Evolutionary conservation across 2,329 filamentous ascomycete species (phyloP).

Genomic region (Graphilbum sp.): DNA sequence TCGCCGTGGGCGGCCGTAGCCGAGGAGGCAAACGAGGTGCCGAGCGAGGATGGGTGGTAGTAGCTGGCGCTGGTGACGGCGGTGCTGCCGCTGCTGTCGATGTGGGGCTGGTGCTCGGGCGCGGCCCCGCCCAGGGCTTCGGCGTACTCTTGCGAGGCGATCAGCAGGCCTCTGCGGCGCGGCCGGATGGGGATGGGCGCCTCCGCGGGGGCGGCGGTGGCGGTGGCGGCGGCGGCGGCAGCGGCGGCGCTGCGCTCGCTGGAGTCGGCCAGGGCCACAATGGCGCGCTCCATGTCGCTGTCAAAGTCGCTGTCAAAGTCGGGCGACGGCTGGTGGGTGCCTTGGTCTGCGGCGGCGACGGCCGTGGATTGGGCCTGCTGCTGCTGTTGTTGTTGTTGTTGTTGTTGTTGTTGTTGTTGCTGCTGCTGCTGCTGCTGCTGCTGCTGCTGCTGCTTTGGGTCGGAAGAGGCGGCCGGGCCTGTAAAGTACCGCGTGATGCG

Average conservation of each 20-base stretch:
- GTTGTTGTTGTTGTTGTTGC: no score
- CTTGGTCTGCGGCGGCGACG: neutral
- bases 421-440: neutral
- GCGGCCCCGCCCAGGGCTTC: constrained; percentile 1
- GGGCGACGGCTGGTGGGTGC: no score
- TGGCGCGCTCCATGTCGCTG: constrained; percentile 9
- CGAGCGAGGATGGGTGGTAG: neutral
- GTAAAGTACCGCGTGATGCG: constrained; percentile 8
- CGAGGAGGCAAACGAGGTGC: neutral
- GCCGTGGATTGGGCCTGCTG: no score
- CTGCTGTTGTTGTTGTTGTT: neutral
- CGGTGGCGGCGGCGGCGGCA: neutral
- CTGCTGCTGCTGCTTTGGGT: neutral
- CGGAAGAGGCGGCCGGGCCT: no score
- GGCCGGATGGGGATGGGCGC: neutral
- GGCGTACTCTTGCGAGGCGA: constrained; percentile 2
- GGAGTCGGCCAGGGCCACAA: constrained; percentile 7
- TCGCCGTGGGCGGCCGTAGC: no score
- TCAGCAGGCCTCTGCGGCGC: constrained; percentile 1
- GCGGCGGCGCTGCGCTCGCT: constrained; percentile 1
- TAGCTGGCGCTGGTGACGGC: no score
- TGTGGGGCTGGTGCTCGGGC: no score
- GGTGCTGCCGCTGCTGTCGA: no score
- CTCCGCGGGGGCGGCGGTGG: neutral
- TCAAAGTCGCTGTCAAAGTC: constrained; percentile 8